Conservation (phyloP, 2,329 filamentous ascomycete species). For the Hypomyces rosellus region DNA sequence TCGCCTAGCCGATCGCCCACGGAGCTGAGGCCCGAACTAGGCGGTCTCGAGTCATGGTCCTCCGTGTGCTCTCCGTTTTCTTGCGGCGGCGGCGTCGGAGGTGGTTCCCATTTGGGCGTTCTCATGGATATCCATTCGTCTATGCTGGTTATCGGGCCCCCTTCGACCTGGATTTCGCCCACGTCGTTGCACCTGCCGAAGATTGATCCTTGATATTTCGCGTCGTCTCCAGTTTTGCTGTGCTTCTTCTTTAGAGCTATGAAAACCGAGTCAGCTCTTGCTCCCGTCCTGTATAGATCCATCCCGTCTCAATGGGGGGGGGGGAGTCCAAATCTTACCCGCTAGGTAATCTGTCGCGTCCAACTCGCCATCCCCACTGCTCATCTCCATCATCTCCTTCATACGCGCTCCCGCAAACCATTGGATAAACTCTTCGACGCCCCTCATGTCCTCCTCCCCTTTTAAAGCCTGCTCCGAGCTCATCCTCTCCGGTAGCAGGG, state of each 20-base stretch:
- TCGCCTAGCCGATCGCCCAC: slow-evolving; percentile 42
- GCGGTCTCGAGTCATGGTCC: slow-evolving; percentile 34
- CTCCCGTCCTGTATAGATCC: too few relatives aligned
- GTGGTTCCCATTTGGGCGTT: slow-evolving; percentile 12
- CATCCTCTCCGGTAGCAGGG: slow-evolving; percentile 62
- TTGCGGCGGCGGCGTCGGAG: slow-evolving; percentile 5
- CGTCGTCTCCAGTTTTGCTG: slow-evolving; percentile 81
- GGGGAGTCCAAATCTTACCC: slow-evolving; percentile 35
- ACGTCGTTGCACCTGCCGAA: slow-evolving; percentile 69
- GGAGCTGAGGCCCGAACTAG: slow-evolving; percentile 52
- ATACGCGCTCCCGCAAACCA: slow-evolving; percentile 74
- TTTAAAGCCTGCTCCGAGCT: slow-evolving; percentile 62
- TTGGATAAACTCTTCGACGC: slow-evolving; percentile 68
- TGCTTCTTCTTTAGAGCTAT: slow-evolving; percentile 84
- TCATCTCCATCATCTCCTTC: slow-evolving; percentile 74
- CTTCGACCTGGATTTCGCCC: slow-evolving; percentile 69
- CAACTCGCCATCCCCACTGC: slow-evolving; percentile 60
- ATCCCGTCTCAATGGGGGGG: too few relatives aligned
- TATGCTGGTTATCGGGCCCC: slow-evolving; percentile 45
- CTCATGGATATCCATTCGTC: slow-evolving; percentile 31
- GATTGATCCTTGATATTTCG: slow-evolving; percentile 77
- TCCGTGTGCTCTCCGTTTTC: slow-evolving; percentile 10
- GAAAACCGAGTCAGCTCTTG: slow-evolving; percentile 29
- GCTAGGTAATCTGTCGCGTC: slow-evolving; percentile 65
- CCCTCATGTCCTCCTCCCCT: slow-evolving; percentile 69